Base-by-base conservation (phyloP, 2,329 filamentous ascomycete species). In the Xylariales sp. region DNA sequence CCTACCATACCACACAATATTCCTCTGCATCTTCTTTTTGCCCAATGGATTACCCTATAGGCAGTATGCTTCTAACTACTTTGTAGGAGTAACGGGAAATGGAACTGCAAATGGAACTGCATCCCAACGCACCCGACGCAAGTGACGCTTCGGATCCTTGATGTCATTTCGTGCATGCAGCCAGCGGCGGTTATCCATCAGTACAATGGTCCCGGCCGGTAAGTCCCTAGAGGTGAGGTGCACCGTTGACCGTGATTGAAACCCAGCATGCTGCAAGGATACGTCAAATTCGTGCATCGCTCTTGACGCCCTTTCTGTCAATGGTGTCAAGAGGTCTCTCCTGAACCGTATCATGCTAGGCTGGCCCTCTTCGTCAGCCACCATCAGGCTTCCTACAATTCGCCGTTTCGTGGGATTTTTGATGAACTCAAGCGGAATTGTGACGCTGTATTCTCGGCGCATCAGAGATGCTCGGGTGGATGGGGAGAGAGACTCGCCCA, bases 131-230 rank as follows among this genome's bases (percentile, higher is more conserved):
- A 64, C 54, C 2, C 62, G 54, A 4, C 62, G 58, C 4, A 65
- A 46, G 28, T 65, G 61, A 34, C 62, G 56, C 14, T 52, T 48
- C 3, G 60, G 54, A 43, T 65, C 62, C 15, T 45, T 55, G 39
- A 65, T 49, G 3, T 56, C 20, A 12, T 56, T 59, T 14, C 62
- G 45, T 10, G 60, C 51, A 41, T 65, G 62, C 19, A 65, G 15
- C 62, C 61, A 65, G 9, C 57, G 50, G 6, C 59, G 56, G 22
- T 64, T 64, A 3, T 64, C 57, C 10, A 64, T 50, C 1, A 65
- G 43, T 3, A 65, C 47, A 10, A 65, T 54, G 4, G 50, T 52
- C 0, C 54, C 42, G 1, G 42, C 51, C 0, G 60, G 60, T 1
- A 65, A 20, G 4, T 60, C 52, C 3, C 37, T 10, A 0, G 62